Evolutionary conservation across 2,329 filamentous ascomycete genomes (phyloP).

Genomic region (Bipolaris victoriae): DNA sequence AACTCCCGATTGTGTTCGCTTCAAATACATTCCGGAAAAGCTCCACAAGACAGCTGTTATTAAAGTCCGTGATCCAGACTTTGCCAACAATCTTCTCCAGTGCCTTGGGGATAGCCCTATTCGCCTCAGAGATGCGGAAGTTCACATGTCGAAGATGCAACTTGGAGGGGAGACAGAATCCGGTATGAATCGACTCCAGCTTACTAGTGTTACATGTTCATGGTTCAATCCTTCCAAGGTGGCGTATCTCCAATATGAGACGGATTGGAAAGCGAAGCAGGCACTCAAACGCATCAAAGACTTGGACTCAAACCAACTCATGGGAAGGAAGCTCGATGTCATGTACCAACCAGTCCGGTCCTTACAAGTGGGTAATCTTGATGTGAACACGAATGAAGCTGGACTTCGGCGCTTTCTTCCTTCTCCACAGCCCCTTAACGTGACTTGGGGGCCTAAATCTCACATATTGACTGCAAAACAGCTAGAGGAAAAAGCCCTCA

Average conservation of each 20-base stretch:
- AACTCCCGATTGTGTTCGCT: no score
- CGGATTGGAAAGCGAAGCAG: constrained; percentile 1
- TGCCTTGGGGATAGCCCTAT: no score
- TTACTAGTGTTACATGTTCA: constrained; percentile 21
- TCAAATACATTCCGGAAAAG: no score
- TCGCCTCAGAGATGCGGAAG: no score
- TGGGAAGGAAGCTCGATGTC: neutral
- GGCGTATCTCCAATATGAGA: constrained; percentile 1
- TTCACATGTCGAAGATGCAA: no score
- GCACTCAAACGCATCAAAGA: neutral
- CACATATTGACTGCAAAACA: neutral
- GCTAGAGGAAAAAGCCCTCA: neutral
- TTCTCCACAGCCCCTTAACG: constrained; percentile 2
- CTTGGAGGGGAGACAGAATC: no score
- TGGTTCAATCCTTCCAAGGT: constrained; percentile 8
- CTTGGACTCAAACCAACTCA: neutral
- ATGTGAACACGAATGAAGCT: neutral
- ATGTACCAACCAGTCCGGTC: neutral
- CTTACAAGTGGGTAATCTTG: constrained; percentile 1
- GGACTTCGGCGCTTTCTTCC: constrained; percentile 2
- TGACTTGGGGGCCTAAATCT: neutral
- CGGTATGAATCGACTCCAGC: constrained; percentile 24
- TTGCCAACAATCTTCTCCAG: no score
- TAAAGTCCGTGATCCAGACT: no score
- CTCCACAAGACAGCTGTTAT: no score